A percentile compares a stretch with the other conserved stretches of the same genome.
These are phyloP conservation scores for Lineolata rhizophorae DNA, from an alignment of 495 filamentous ascomycete genomes.

Conservation along the genomic window DNA sequence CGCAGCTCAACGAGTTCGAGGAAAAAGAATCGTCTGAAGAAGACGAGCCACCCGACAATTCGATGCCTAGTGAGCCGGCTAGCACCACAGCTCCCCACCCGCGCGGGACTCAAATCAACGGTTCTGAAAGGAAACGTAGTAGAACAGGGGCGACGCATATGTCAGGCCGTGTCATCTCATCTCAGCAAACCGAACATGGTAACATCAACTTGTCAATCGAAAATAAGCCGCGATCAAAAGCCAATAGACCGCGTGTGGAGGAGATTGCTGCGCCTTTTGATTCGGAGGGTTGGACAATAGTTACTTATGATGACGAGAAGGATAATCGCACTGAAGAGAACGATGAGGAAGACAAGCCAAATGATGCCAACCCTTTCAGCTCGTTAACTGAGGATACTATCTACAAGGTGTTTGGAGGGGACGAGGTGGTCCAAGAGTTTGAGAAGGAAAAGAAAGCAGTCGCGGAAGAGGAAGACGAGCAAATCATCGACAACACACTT, in stretches of 20 bases:
- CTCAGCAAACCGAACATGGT: too few species aligned
- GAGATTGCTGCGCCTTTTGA: constrained; percentile 3
- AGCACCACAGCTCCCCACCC: not conserved
- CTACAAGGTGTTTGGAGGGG: constrained; percentile 68
- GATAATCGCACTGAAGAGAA: constrained; percentile 17
- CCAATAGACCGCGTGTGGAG: not conserved
- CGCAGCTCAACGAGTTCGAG: constrained; percentile 37
- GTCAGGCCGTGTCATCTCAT: too few species aligned
- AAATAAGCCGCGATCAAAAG: not conserved
- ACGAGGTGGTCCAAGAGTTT: constrained; percentile 73
- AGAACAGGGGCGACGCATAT: too few species aligned
- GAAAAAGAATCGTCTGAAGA: constrained; percentile 32
- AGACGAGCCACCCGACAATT: constrained; percentile 18
- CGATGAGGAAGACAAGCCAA: constrained; percentile 32
- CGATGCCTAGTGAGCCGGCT: not conserved
- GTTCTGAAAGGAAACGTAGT: too few species aligned
- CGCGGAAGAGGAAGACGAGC: constrained; percentile 60
- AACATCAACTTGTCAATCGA: too few species aligned
- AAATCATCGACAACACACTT: constrained; percentile 63
- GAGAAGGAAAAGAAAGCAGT: constrained; percentile 54
- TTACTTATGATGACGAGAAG: constrained; percentile 9
- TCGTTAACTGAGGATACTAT: constrained; percentile 70
- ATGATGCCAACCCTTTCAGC: constrained; percentile 31
- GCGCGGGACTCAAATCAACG: not conserved
- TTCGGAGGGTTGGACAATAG: constrained; percentile 16